Conservation (phyloP, 805 yeast species). For the Candida berthetii region DNA sequence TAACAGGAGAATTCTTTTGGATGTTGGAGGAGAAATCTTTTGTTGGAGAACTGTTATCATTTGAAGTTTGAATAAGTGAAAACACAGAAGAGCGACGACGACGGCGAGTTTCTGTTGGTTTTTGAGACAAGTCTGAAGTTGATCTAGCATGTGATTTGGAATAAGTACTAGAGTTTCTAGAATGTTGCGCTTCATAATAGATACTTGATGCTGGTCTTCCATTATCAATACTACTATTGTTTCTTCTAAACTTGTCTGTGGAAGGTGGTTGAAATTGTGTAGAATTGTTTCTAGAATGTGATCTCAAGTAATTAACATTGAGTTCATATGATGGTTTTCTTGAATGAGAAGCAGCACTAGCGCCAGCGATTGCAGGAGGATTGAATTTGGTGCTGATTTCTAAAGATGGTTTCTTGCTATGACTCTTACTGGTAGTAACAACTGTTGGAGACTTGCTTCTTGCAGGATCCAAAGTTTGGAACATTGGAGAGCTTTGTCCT, state of each 20-base stretch:
- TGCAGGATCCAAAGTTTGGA: neutral
- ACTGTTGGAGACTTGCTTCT: too few relatives aligned
- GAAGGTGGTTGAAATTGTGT: conserved; percentile 15
- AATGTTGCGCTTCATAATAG: conserved; percentile 35
- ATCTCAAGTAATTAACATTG: conserved; percentile 4
- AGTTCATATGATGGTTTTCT: conserved; percentile 22
- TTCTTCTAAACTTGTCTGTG: conserved; percentile 26
- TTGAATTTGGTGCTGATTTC: neutral
- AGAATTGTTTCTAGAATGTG: conserved; percentile 11
- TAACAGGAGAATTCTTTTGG: neutral
- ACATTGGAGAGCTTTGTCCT: too few relatives aligned
- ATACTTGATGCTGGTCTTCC: conserved; percentile 43
- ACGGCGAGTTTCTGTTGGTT: conserved; percentile 26
- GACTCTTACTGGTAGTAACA: neutral
- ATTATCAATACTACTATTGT: conserved; percentile 6
- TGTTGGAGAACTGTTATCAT: neutral
- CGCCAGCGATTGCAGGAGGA: neutral
- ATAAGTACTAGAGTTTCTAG: conserved; percentile 28
- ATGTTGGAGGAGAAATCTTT: neutral
- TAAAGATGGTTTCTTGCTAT: neutral
- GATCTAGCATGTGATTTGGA: conserved; percentile 33
- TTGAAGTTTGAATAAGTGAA: conserved; percentile 32
- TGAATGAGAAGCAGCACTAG: conserved; percentile 9
- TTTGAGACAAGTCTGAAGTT: conserved; percentile 32
- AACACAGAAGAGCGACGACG: conserved; percentile 58